phyloP scores from a whole-genome alignment of 495 filamentous ascomycete genomes.

The Thermochaetoides thermophila region DNA sequence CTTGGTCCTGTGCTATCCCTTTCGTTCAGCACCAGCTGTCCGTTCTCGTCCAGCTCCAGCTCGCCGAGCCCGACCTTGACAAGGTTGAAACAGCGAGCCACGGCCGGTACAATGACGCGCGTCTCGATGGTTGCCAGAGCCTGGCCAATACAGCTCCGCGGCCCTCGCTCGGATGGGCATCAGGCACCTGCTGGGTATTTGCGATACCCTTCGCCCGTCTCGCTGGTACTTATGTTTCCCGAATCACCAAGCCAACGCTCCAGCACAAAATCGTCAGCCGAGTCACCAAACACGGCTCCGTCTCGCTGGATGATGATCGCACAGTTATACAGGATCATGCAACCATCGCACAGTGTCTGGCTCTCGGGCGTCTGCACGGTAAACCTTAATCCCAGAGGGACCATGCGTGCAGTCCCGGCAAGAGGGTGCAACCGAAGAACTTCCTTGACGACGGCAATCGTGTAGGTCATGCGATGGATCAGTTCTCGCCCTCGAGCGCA shows the following conservation, averaged over 20 bases:
- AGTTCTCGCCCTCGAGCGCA: conserved; percentile 23
- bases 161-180: conserved; percentile 41
- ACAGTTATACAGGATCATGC: conserved; percentile 37
- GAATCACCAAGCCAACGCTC: conserved; percentile 45
- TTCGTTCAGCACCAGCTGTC: conserved; percentile 17
- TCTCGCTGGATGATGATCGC: conserved; percentile 42
- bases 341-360: conserved; percentile 40
- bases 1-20: conserved; percentile 27
- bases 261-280: conserved; percentile 42
- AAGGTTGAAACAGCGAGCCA: conserved; percentile 28
- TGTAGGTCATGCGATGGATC: conserved; percentile 29
- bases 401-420: conserved; percentile 22
- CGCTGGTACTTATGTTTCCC: conserved; percentile 8
- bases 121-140: conserved; percentile 36
- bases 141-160: conserved; percentile 43
- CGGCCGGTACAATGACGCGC: conserved; percentile 22
- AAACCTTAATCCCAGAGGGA: conserved; percentile 17
- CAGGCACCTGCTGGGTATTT: conserved; percentile 27
- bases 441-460: conserved; percentile 39
- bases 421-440: conserved; percentile 32
- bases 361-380: conserved; percentile 32
- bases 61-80: conserved; percentile 32
- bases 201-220: not conserved
- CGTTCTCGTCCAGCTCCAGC: conserved; percentile 21
- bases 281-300: conserved; percentile 38